Base-by-base conservation (phyloP, 2,329 filamentous ascomycete species). In the Biscogniauxia mediterranea region DNA sequence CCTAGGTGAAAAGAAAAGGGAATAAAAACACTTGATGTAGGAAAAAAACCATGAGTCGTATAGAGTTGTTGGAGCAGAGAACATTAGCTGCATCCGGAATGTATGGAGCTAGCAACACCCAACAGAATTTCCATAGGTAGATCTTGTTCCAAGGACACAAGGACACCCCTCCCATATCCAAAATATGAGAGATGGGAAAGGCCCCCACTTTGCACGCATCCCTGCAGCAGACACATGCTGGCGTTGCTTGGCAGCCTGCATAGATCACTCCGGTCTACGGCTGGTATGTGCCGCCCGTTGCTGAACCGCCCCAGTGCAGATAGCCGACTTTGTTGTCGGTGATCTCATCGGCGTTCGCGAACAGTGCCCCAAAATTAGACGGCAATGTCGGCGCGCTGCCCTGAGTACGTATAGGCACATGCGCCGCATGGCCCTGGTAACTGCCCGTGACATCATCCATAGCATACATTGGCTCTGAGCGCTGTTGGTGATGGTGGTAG, bases 381-480 rank as follows among this genome's bases (percentile, higher is more conserved):
- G 59, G 58, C 26, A 65, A 57, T 7, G 55, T 49, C 28, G 62
- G n/a, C 17, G 63, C 7, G 17, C 58, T 17, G 13, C 46, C 54
- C 9, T 58, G 63, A 9, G 50, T 23, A 11, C 59, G 61, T 28
- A 53, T 52, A 17, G 64, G 54, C 2, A 56, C 32, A 52, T 52
- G 50, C 9, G 62, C 26, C 15, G 58, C 52, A 23, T 52, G 32
- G 7, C 28, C 28, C 28, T 67, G 65, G 38, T 68, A 71, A 13
- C 70, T 54, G 13, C 66, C 65, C 2, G 59, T 46, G 4, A 69
- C 63, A 51, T 68, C 59, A 3, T 61, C 58, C 1, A 70, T 25
- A 1, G 61, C 55, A 54, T 70, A 71, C 5, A 65, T 57, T 8
- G 53, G 19, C 11, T n/a, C 49, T 15, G 56, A 20, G 13, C 58